phyloP scores from a whole-genome alignment of 352 stramenopile genomes.

The Globisporangium acanthophoron region DNA sequence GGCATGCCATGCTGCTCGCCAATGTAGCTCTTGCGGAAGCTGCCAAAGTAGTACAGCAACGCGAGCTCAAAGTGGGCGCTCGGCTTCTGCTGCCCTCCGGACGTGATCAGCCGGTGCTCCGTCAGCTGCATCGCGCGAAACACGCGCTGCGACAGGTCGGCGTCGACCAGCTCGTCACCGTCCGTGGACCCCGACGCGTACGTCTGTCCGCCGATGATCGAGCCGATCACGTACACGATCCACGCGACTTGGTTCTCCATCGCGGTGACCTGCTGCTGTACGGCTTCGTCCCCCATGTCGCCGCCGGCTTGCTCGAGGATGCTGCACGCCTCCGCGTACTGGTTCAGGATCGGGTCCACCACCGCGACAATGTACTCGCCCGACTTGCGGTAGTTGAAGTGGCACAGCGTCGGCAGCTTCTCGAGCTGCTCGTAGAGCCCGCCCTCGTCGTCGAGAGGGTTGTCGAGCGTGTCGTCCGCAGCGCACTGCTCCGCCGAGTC shows the following conservation, averaged over 20 bases:
- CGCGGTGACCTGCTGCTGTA: conserved; percentile 60
- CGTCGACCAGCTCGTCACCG: conserved; percentile 94
- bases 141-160: conserved; percentile 92
- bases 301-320: conserved; percentile 60
- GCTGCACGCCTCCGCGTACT: conserved; percentile 89
- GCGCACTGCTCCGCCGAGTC: conserved; percentile 93
- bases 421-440: conserved; percentile 96
- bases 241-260: conserved; percentile 97
- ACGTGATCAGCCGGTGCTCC: conserved; percentile 92
- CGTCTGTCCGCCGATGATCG: conserved; percentile 94
- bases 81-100: conserved; percentile 74
- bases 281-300: conserved; percentile 32
- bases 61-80: conserved; percentile 93
- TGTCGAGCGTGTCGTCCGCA: conserved; percentile 91
- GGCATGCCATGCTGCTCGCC: conserved; percentile 88
- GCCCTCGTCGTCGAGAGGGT: conserved; percentile 96
- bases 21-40: conserved; percentile 90
- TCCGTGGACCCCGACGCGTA: conserved; percentile 91
- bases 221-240: conserved; percentile 95
- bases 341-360: conserved; percentile 92
- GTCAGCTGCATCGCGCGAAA: conserved; percentile 95
- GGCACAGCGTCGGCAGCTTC: conserved; percentile 94
- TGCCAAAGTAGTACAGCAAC: conserved; percentile 96
- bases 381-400: conserved; percentile 94
- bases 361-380: conserved; percentile 92